Evolutionary conservation across 2,329 filamentous ascomycete genomes (phyloP).

Genomic region (Xylariaceae sp.): DNA sequence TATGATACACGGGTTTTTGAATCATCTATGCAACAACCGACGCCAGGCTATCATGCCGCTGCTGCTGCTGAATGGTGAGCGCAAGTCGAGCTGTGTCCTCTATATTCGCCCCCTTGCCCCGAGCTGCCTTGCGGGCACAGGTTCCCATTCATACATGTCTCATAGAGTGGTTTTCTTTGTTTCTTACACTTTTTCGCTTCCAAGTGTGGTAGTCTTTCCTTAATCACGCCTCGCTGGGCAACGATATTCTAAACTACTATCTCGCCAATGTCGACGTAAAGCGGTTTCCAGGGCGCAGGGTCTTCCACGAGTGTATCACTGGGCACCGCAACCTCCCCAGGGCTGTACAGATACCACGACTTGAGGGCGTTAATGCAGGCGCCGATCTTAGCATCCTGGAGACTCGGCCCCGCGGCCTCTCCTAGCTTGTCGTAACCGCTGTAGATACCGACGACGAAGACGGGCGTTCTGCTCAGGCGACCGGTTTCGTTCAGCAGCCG

Average conservation of each 20-base stretch:
- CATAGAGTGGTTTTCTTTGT: constrained; percentile 8
- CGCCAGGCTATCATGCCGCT: constrained; percentile 1
- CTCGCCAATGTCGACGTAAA: constrained; percentile 67
- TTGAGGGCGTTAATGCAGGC: constrained; percentile 84
- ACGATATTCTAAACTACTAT: constrained; percentile 46
- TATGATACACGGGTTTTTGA: constrained; percentile 14
- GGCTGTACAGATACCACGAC: constrained; percentile 94
- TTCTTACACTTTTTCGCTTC: constrained; percentile 8
- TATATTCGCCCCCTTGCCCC: not conserved
- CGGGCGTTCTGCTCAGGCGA: constrained; percentile 75
- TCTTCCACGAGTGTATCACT: constrained; percentile 64
- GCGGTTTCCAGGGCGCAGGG: constrained; percentile 61
- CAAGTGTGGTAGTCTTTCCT: constrained; percentile 3
- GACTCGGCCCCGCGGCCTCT: constrained; percentile 75
- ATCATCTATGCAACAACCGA: constrained; percentile 3
- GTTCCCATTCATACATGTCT: constrained; percentile 9
- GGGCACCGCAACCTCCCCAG: constrained; percentile 61
- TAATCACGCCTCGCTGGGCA: not conserved
- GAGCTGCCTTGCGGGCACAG: not conserved
- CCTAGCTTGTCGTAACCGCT: constrained; percentile 87
- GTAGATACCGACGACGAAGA: constrained; percentile 92
- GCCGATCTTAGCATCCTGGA: constrained; percentile 71
- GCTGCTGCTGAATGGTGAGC: not conserved
- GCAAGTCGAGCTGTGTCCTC: constrained; percentile 1
- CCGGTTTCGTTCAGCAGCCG: constrained; percentile 89